Evolutionary conservation across 768 basidiomycete species (phyloP).

Genomic region (Boletus tomentosulus): DNA sequence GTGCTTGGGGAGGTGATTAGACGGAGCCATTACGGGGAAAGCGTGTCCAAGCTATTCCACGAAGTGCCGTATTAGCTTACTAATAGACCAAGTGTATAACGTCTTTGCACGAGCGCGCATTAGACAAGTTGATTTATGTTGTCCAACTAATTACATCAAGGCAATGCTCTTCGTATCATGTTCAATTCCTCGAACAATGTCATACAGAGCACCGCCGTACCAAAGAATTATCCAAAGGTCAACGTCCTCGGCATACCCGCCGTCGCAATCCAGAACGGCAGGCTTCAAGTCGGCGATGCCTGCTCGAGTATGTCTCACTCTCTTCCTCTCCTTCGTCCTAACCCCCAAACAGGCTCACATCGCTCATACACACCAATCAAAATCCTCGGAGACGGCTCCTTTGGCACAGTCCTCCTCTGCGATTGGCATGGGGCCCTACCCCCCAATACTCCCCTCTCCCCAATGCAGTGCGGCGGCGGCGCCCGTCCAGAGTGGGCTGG

Average conservation of each 20-base stretch:
- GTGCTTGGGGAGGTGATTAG: slow-evolving; percentile 96
- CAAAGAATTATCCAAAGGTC: slow-evolving; percentile 42
- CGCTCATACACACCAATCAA: slow-evolving; percentile 94
- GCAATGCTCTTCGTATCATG: slow-evolving; percentile 34
- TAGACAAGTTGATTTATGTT: slow-evolving; percentile 2
- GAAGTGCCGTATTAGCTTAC: slow-evolving; percentile 76
- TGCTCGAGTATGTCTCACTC: slow-evolving; percentile 55
- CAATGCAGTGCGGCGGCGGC: slow-evolving; percentile 94
- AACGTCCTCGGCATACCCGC: slow-evolving; percentile 72
- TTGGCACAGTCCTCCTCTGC: slow-evolving; percentile 97
- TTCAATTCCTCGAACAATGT: slow-evolving; percentile 32
- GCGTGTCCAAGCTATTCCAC: slow-evolving; percentile 83
- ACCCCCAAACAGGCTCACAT: slow-evolving; percentile 55
- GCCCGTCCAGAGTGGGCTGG: slow-evolving; percentile 92
- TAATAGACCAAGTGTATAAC: slow-evolving; percentile 4
- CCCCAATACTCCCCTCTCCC: slow-evolving; percentile 83
- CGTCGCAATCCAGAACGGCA: slow-evolving; percentile 64
- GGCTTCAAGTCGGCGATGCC: slow-evolving; percentile 69
- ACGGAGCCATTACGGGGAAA: slow-evolving; percentile 95
- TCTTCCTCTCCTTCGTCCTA: not conserved
- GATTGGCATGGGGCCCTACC: slow-evolving; percentile 98
- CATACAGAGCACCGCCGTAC: slow-evolving; percentile 21
- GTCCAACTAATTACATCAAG: slow-evolving; percentile 22
- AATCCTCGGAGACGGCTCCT: slow-evolving; percentile 95
- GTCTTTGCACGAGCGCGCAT: not conserved